These are phyloP conservation scores for Podaxis rugospora DNA, from an alignment of 768 basidiomycete genomes.

Conservation along the genomic window DNA sequence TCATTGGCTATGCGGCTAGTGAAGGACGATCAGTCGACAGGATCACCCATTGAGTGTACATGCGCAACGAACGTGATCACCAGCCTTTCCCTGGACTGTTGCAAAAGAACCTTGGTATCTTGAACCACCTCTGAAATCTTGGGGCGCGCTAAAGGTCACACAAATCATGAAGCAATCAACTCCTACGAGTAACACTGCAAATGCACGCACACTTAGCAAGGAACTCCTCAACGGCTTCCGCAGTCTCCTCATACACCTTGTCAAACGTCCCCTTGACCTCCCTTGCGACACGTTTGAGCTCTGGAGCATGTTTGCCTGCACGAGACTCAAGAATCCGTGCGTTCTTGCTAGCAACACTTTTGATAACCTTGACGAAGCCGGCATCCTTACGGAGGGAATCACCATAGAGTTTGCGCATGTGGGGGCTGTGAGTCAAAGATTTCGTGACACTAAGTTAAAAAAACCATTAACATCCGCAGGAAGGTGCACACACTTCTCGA, in stretches of 20 bases:
- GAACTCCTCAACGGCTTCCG: conserved; percentile 92
- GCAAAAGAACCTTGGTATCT: conserved; percentile 87
- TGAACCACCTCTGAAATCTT: conserved; percentile 85
- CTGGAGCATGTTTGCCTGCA: conserved; percentile 79
- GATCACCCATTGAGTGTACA: neutral
- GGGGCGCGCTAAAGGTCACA: conserved; percentile 62
- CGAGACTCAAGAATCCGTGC: conserved; percentile 69
- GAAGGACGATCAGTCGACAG: neutral
- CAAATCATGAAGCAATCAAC: conserved; percentile 10
- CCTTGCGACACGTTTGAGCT: conserved; percentile 71
- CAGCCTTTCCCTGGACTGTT: conserved; percentile 86
- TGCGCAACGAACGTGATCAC: conserved; percentile 75
- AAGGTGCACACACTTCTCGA: conserved; percentile 73
- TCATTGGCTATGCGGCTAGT: conserved; percentile 76
- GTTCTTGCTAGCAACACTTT: conserved; percentile 84
- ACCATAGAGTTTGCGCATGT: conserved; percentile 96
- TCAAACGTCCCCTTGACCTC: conserved; percentile 95
- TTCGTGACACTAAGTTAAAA: neutral
- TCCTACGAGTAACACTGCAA: neutral
- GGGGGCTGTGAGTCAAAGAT: conserved; percentile 58
- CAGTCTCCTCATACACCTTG: conserved; percentile 92
- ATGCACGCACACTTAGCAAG: conserved; percentile 72
- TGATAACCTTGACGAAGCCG: conserved; percentile 97
- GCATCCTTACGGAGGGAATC: conserved; percentile 92
- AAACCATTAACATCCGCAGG: neutral